phyloP scores from a whole-genome alignment of 2,329 filamentous ascomycete species.

The Fusarium sacchari region DNA sequence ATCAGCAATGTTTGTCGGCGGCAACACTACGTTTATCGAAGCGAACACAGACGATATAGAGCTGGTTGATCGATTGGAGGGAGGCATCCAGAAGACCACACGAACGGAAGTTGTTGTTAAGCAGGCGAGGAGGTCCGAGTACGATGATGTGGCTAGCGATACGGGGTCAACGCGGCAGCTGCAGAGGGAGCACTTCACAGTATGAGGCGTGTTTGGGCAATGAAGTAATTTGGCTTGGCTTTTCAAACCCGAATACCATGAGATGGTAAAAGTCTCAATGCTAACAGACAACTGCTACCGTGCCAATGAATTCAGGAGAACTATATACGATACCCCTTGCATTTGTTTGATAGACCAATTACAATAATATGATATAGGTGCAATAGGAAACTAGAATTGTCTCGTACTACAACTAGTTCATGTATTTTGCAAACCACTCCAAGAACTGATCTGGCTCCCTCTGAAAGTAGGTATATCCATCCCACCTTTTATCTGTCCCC shows the following conservation, averaged over 20 bases:
- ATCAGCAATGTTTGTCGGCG: constrained; percentile 36
- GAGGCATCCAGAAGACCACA: constrained; percentile 42
- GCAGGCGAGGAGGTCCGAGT: constrained; percentile 23
- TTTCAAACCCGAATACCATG: not conserved
- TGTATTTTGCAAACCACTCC: constrained; percentile 24
- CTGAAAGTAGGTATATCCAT: constrained; percentile 30
- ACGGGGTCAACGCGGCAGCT: constrained; percentile 35
- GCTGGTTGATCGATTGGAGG: constrained; percentile 13
- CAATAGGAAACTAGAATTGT: not conserved
- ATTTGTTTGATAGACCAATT: not conserved
- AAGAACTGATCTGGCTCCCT: constrained; percentile 25
- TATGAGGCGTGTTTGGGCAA: not conserved
- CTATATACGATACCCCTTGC: constrained; percentile 16
- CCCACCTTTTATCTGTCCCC: constrained; percentile 16
- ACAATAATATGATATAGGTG: not conserved
- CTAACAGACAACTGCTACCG: not conserved
- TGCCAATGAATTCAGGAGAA: not conserved
- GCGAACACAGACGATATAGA: constrained; percentile 37
- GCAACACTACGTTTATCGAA: constrained; percentile 39
- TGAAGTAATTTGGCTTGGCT: not conserved
- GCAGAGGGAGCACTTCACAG: constrained; percentile 34
- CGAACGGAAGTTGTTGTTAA: constrained; percentile 40
- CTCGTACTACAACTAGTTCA: not conserved
- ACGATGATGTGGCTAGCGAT: constrained; percentile 38
- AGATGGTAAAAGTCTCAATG: not conserved